phyloP scores from a whole-genome alignment of 257 asterid species.

The Oldenlandia corymbosa region DNA sequence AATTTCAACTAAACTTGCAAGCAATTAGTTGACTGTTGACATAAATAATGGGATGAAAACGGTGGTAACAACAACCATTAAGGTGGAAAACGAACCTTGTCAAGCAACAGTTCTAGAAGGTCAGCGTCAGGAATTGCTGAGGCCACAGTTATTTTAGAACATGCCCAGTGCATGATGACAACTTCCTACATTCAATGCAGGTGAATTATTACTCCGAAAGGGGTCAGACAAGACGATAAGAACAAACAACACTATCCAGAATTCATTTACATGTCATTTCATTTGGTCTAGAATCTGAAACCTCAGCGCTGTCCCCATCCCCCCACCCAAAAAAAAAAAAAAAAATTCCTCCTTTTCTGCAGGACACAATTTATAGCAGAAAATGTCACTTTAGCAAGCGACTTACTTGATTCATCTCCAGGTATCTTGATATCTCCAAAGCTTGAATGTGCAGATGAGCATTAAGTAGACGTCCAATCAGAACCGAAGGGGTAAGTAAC shows the following conservation, averaged over 20 bases:
- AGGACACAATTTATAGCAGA: not conserved
- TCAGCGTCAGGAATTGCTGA: constrained; percentile 62
- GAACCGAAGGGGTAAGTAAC: constrained; percentile 84
- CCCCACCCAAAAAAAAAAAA: too few relatives aligned
- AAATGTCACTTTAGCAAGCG: not conserved
- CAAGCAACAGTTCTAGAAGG: constrained; percentile 72
- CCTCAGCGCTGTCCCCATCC: too few relatives aligned
- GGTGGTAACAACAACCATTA: not conserved
- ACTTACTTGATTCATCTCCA: constrained; percentile 78
- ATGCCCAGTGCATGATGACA: constrained; percentile 95
- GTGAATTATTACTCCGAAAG: constrained; percentile 4
- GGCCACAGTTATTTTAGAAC: constrained; percentile 74
- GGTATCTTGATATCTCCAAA: constrained; percentile 77
- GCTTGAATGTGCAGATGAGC: constrained; percentile 83
- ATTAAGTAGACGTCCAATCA: constrained; percentile 85
- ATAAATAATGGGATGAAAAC: constrained; percentile 4
- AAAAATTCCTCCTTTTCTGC: too few relatives aligned
- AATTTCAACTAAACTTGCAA: constrained; percentile 66
- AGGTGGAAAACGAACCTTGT: constrained; percentile 54
- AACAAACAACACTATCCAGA: too few relatives aligned
- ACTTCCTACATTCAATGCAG: constrained; percentile 49
- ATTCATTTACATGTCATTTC: not conserved
- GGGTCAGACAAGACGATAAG: not conserved
- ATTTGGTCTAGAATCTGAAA: not conserved
- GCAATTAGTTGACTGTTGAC: constrained; percentile 23